Percentiles rank a stretch among this genome's conserved stretches.
These are phyloP conservation scores for Phytopythium cucurbitacearum DNA, from an alignment of 352 stramenopile genomes.

Conservation along the genomic window DNA sequence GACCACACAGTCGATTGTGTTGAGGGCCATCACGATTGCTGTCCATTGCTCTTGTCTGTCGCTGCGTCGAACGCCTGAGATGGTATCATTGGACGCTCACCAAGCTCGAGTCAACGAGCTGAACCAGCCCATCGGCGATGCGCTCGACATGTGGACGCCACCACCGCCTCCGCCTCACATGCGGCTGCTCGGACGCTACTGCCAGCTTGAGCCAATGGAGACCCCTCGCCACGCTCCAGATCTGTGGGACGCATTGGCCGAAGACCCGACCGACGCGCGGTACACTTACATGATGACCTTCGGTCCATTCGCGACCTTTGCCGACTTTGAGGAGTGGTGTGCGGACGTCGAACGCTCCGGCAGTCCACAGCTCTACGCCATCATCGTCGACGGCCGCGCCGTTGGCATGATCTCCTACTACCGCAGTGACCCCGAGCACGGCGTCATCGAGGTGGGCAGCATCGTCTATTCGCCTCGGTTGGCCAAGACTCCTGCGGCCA, in stretches of 20 bases:
- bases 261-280: slow-evolving; percentile 8
- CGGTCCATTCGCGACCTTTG: slow-evolving; percentile 9
- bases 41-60: no score
- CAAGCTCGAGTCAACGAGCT: slow-evolving; percentile 9
- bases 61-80: no score
- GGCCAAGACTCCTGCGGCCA: slow-evolving; percentile 5
- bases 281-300: slow-evolving; percentile 17
- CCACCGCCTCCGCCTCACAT: slow-evolving; percentile 9
- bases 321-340: slow-evolving; percentile 12
- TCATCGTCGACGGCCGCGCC: slow-evolving; percentile 7
- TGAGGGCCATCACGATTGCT: no score
- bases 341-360: not conserved
- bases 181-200: slow-evolving; percentile 11
- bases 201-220: slow-evolving; percentile 10
- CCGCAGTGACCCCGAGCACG: slow-evolving; percentile 8
- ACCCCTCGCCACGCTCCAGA: slow-evolving; percentile 7
- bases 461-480: slow-evolving; percentile 6
- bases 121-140: slow-evolving; percentile 8
- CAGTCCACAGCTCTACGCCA: slow-evolving; percentile 12
- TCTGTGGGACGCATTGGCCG: slow-evolving; percentile 9
- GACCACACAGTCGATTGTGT: no score
- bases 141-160: slow-evolving; percentile 10
- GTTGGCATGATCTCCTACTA: slow-evolving; percentile 15
- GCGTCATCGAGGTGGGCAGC: slow-evolving; percentile 13
- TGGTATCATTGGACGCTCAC: no score